Evolutionary conservation across 768 basidiomycete genomes (phyloP).

Genomic region (Trametes sanguinea): DNA sequence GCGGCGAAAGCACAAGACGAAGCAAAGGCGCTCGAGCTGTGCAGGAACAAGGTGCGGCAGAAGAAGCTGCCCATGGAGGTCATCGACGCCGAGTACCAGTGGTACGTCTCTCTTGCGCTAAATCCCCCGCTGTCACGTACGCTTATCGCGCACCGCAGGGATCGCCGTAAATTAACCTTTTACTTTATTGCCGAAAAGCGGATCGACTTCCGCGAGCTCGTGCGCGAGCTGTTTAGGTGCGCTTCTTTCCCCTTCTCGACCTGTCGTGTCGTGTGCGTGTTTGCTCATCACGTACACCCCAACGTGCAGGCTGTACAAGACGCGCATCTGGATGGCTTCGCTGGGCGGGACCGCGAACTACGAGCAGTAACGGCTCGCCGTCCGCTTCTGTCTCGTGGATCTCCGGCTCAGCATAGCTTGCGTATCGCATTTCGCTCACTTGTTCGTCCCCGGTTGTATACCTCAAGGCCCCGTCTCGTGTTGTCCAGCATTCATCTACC

Average conservation of each 20-base stretch:
- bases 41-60: conserved; percentile 88
- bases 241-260: conserved; percentile 27
- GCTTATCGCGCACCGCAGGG: conserved; percentile 56
- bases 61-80: conserved; percentile 99
- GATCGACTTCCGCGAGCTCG: conserved; percentile 95
- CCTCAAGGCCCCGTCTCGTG: too few species aligned
- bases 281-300: not conserved
- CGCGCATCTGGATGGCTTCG: conserved; percentile 94
- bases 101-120: conserved; percentile 50
- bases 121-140: not conserved
- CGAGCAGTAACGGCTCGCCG: conserved; percentile 40
- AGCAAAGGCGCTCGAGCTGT: conserved; percentile 86
- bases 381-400: too few species aligned
- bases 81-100: conserved; percentile 98
- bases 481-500: not conserved
- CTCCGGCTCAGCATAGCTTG: not conserved
- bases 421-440: not conserved
- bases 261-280: not conserved
- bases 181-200: conserved; percentile 96
- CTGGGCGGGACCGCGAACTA: conserved; percentile 53
- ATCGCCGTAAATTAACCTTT: conserved; percentile 96
- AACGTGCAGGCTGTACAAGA: conserved; percentile 78
- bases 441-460: not conserved
- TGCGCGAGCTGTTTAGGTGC: conserved; percentile 90
- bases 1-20: conserved; percentile 88